These are phyloP conservation scores for Quercus rubra DNA, from an alignment of 306 rosid genomes.

Conservation along the genomic window DNA sequence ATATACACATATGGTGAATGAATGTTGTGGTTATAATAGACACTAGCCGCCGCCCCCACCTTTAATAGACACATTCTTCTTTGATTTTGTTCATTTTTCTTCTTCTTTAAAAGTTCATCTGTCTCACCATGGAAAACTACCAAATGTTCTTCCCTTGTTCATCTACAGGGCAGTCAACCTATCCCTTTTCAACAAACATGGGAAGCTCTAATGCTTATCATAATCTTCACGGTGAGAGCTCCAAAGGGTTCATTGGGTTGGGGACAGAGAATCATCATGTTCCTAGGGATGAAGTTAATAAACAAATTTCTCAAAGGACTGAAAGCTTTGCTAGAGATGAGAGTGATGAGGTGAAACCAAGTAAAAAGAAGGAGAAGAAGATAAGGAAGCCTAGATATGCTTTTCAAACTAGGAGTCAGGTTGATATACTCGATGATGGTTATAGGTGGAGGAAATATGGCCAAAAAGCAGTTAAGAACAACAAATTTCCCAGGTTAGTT, in stretches of 20 bases:
- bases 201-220: constrained; percentile 17
- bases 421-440: constrained; percentile 84
- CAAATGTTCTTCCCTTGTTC: constrained; percentile 55
- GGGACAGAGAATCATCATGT: constrained; percentile 12
- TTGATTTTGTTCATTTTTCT: not conserved
- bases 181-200: constrained; percentile 21
- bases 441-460: constrained; percentile 91
- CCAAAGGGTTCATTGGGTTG: constrained; percentile 39
- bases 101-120: not conserved
- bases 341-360: not conserved
- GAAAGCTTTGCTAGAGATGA: not conserved
- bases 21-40: constrained; percentile 13
- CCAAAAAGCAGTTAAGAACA: constrained; percentile 75
- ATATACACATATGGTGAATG: constrained; percentile 23
- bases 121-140: constrained; percentile 45
- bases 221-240: constrained; percentile 23
- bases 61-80: constrained; percentile 23
- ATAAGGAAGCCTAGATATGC: constrained; percentile 60
- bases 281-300: not conserved
- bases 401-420: constrained; percentile 76
- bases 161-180: constrained; percentile 24
- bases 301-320: not conserved
- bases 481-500: constrained; percentile 69
- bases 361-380: constrained; percentile 28
- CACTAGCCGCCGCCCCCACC: constrained; percentile 41